phyloP scores from a whole-genome alignment of 495 filamentous ascomycete genomes.

The Tuber calosporum region DNA sequence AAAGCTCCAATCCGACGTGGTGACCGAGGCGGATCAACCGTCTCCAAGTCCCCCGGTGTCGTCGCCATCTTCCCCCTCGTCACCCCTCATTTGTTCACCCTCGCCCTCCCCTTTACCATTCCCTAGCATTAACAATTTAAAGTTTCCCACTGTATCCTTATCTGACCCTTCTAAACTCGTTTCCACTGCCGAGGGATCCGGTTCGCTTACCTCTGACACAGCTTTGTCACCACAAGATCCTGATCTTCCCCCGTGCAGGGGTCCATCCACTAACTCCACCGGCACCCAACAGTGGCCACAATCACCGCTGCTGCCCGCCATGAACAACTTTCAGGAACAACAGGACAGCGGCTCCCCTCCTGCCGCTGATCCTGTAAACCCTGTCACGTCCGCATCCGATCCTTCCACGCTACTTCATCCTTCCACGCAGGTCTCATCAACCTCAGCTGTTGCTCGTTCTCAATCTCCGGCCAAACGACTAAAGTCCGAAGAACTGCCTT shows the following conservation, averaged over 20 bases:
- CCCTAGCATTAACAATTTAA: slow-evolving; percentile 32
- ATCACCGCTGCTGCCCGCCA: slow-evolving; percentile 5
- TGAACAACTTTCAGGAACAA: slow-evolving; percentile 15
- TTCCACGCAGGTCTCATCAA: slow-evolving; percentile 6
- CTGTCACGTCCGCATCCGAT: slow-evolving; percentile 15
- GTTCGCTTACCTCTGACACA: slow-evolving; percentile 25
- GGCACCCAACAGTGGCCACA: background rate
- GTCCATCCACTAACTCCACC: background rate
- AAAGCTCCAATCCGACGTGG: slow-evolving; percentile 22
- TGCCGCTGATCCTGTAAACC: slow-evolving; percentile 21
- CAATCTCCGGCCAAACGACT: slow-evolving; percentile 41
- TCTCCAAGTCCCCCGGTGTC: slow-evolving; percentile 31
- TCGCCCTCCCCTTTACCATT: slow-evolving; percentile 33
- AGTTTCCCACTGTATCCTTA: slow-evolving; percentile 22
- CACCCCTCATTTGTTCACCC: slow-evolving; percentile 28
- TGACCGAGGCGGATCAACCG: slow-evolving; percentile 30
- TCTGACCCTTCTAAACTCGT: slow-evolving; percentile 18
- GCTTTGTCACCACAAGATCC: slow-evolving; percentile 8
- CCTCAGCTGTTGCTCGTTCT: slow-evolving; percentile 26
- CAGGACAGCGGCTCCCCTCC: slow-evolving; percentile 18
- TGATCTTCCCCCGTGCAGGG: slow-evolving; percentile 1
- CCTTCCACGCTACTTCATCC: slow-evolving; percentile 24
- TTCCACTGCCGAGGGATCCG: slow-evolving; percentile 16
- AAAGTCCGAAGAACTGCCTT: slow-evolving; percentile 38
- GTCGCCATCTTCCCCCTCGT: slow-evolving; percentile 25